These are phyloP conservation scores for Firmiana major DNA, from an alignment of 345 rosid genomes.

Conservation along the genomic window DNA sequence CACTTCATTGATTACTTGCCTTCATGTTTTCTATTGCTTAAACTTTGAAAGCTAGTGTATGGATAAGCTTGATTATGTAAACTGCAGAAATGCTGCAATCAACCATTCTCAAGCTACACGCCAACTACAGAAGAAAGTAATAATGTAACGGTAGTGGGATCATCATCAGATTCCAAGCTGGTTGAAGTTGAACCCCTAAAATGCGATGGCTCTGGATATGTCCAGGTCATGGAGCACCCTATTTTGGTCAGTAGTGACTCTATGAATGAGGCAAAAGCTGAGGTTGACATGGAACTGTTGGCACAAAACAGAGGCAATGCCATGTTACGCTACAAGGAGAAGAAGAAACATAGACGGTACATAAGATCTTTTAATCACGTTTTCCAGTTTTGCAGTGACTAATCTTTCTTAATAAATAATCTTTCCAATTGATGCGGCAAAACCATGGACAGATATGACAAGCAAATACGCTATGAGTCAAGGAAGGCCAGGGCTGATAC, in stretches of 20 bases:
- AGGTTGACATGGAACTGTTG: constrained; percentile 47
- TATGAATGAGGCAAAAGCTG: constrained; percentile 24
- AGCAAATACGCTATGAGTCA: constrained; percentile 88
- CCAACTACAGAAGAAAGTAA: constrained; percentile 53
- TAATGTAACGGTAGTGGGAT: constrained; percentile 26
- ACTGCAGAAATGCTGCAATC: constrained; percentile 7
- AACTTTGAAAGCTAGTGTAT: no score
- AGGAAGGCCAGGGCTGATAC: constrained; percentile 95
- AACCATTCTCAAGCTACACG: constrained; percentile 32
- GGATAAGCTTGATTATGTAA: not conserved
- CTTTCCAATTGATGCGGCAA: not conserved
- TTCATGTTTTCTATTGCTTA: no score
- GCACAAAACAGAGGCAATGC: constrained; percentile 80
- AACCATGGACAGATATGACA: constrained; percentile 57
- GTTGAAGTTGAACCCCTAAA: constrained; percentile 25
- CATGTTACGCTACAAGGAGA: constrained; percentile 94
- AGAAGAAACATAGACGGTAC: constrained; percentile 78
- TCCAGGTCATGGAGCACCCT: constrained; percentile 34
- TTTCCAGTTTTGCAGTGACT: not conserved
- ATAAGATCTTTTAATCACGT: not conserved
- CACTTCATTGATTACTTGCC: no score
- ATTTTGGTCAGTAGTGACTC: constrained; percentile 32
- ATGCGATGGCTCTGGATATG: constrained; percentile 28
- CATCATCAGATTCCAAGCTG: constrained; percentile 17
- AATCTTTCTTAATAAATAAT: not conserved